These are phyloP conservation scores for Globisporangium heterothallicum DNA, from an alignment of 352 stramenopile species.

Conservation along the genomic window DNA sequence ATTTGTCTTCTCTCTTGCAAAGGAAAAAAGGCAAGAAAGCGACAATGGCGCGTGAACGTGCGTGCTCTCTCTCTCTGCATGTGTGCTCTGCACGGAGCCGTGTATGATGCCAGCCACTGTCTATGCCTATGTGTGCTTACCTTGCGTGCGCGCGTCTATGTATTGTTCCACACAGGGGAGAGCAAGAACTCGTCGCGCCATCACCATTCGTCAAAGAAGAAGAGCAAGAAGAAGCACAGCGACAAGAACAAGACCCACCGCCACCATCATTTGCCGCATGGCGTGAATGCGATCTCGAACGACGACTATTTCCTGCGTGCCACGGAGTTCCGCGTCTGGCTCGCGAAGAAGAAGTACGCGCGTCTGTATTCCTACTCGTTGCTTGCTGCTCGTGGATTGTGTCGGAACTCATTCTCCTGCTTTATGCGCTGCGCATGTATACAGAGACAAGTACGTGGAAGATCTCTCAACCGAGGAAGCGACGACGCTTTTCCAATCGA, in stretches of 20 bases:
- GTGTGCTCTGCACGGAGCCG: background rate
- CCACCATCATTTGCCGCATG: constrained; percentile 13
- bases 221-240: constrained; percentile 22
- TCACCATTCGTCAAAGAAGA: constrained; percentile 23
- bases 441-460: constrained; percentile 60
- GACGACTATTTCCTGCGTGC: constrained; percentile 69
- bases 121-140: background rate
- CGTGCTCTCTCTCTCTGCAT: background rate
- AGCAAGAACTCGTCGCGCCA: constrained; percentile 11
- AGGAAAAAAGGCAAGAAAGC: too few relatives aligned
- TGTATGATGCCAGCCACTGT: background rate
- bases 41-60: background rate
- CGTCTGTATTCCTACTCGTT: background rate
- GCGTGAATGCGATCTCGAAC: constrained; percentile 27
- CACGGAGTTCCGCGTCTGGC: constrained; percentile 72
- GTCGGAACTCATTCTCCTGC: constrained; percentile 8
- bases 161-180: background rate
- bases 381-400: too few relatives aligned
- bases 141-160: background rate
- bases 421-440: background rate
- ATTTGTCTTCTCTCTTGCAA: too few relatives aligned
- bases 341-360: constrained; percentile 44
- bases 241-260: background rate
- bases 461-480: constrained; percentile 60
- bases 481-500: constrained; percentile 38